Base-by-base conservation (phyloP, 192 early-diverging fungal genomes). In the Coemansia guatemalensis region DNA sequence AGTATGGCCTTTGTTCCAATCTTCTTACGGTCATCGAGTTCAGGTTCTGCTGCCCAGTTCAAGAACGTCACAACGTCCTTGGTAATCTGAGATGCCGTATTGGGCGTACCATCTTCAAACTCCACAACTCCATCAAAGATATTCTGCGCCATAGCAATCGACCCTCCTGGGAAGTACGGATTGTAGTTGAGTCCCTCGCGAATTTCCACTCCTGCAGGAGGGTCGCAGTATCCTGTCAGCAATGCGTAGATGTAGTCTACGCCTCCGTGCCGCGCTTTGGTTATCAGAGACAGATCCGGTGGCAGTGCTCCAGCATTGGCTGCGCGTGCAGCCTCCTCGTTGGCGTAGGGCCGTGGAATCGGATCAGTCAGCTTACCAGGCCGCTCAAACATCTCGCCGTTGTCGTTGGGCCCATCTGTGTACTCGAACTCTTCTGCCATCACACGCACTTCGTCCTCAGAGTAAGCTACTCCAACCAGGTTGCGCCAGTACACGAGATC, bases 121-220 rank as follows among this genome's bases (percentile, higher is more conserved):
- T 99, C 95, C 22, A 95, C 90, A 22, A 94, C 83, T 54, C 91
- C 96, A 64, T 99, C 96, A 82, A 89, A 99, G 53, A 99, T 77
- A 58, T 90, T 83, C 66, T 92, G 90, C 32, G 94, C 96, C 95
- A 99, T 99, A 57, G 87, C 86, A 78, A 99, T 99, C 55, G 95
- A 91, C 67, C 95, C 95, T 50, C 96, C 95, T 20, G 94, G 96
- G 92, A 99, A 99, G 85, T 97, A 99, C 44, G 93, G 92, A 88
- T 99, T 99, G 87, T 94, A 99, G 88, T 97, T 93, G 20, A 99
- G 85, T 58, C 95, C 96, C 69, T 96, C 94, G 78, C 94, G 90
- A 52, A 99, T 72, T 59, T 88, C 85, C 56, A 99, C 87, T 74
- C 96, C 95, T 18, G 94, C 92, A 52, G 96, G 96, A 44, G 96